phyloP scores from a whole-genome alignment of 768 basidiomycete species.

The Russula virescens region DNA sequence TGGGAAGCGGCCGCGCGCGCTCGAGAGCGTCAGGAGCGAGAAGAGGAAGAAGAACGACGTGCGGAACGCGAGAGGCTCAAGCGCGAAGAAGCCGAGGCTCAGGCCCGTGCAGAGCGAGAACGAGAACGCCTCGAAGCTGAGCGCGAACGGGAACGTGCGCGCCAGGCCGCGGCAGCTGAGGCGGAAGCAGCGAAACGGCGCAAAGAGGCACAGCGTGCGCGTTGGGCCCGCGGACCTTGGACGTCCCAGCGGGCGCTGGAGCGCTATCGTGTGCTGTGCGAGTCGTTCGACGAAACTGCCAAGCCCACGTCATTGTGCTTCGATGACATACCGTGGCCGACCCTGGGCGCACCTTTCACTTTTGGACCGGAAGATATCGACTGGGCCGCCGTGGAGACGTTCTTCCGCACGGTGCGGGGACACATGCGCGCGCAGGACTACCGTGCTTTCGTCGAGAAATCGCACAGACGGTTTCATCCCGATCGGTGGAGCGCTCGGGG shows the following conservation, averaged over 20 bases:
- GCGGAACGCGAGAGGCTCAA: constrained; percentile 25
- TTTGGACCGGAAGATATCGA: constrained; percentile 62
- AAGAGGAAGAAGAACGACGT: constrained; percentile 28
- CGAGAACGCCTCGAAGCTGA: constrained; percentile 27
- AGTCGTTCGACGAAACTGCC: constrained; percentile 55
- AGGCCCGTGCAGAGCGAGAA: constrained; percentile 32
- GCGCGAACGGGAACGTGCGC: constrained; percentile 28
- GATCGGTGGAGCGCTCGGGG: constrained; percentile 72
- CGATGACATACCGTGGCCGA: constrained; percentile 72
- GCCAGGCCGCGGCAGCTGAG: constrained; percentile 13
- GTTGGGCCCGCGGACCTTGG: constrained; percentile 60
- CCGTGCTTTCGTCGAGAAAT: constrained; percentile 59
- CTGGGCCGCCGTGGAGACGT: constrained; percentile 64
- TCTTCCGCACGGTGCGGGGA: constrained; percentile 50
- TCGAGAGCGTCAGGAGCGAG: constrained; percentile 23
- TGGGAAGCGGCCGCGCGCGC: constrained; percentile 51
- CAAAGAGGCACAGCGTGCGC: constrained; percentile 42
- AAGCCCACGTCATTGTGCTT: constrained; percentile 48
- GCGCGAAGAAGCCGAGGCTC: constrained; percentile 32
- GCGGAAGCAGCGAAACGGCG: constrained; percentile 32
- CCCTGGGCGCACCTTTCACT: constrained; percentile 46
- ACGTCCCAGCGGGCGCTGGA: constrained; percentile 61
- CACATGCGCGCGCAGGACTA: constrained; percentile 59
- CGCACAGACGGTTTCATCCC: constrained; percentile 70
- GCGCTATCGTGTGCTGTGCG: constrained; percentile 54